Conservation (phyloP, 1,139 yeast genomes). For the Saccharomyces hybrid region DNA sequence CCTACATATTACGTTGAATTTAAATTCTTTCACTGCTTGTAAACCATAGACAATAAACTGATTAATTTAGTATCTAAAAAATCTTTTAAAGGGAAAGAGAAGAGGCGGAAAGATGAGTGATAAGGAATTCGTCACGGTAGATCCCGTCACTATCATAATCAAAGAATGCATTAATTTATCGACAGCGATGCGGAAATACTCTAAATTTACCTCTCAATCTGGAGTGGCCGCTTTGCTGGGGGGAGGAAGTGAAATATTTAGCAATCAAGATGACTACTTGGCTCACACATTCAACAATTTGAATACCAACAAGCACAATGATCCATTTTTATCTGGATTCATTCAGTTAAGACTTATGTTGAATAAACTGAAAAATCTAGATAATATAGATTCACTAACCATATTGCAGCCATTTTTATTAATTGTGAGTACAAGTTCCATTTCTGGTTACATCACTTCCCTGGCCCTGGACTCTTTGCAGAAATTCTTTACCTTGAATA, state of each 20-base stretch:
- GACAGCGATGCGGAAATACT: slow-evolving; percentile 81
- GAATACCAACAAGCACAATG: slow-evolving; percentile 34
- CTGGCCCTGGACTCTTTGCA: slow-evolving; percentile 71
- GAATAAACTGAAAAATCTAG: slow-evolving; percentile 45
- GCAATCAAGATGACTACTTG: slow-evolving; percentile 23
- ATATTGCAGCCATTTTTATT: slow-evolving; percentile 78
- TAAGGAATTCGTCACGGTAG: slow-evolving; percentile 36
- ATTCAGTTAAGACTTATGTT: slow-evolving; percentile 67
- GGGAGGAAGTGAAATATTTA: slow-evolving; percentile 39
- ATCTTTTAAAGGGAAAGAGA: neutral
- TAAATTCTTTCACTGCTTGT: neutral
- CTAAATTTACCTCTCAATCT: slow-evolving; percentile 37
- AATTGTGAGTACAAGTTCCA: slow-evolving; percentile 76
- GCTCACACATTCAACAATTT: slow-evolving; percentile 15
- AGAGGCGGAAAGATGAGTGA: neutral
- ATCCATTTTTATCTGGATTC: slow-evolving; percentile 71
- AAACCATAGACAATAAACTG: neutral
- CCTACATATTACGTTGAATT: neutral
- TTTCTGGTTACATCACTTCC: slow-evolving; percentile 81
- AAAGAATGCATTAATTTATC: slow-evolving; percentile 84
- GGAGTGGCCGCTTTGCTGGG: slow-evolving; percentile 87
- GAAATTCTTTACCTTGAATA: slow-evolving; percentile 57
- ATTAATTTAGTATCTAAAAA: neutral
- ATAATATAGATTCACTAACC: slow-evolving; percentile 59
- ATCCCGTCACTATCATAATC: slow-evolving; percentile 76